A percentile compares a stretch with the other conserved stretches of the same genome.
Evolutionary conservation across 2,329 filamentous ascomycete species (phyloP).

Genomic region (Truncatella angustata): DNA sequence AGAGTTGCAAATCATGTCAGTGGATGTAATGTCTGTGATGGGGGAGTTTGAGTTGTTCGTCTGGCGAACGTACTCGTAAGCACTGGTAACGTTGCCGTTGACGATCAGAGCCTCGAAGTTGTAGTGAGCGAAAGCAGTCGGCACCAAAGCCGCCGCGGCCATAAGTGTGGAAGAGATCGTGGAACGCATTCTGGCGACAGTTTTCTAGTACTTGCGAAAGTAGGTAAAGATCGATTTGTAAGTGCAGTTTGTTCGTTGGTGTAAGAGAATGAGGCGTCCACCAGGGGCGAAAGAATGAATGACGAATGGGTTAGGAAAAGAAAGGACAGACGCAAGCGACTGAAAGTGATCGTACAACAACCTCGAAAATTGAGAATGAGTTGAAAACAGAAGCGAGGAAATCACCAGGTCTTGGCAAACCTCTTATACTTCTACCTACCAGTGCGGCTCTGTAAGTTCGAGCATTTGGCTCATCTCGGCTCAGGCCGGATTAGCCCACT

Average conservation of each 20-base stretch:
- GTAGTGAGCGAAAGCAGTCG: conserved; percentile 15
- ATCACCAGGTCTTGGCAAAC: not conserved
- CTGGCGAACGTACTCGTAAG: conserved; percentile 20
- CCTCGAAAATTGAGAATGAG: not conserved
- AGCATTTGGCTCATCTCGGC: not conserved
- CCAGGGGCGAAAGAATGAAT: conserved; percentile 1
- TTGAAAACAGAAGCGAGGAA: not conserved
- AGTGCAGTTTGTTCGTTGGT: not conserved
- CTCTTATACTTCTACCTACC: not conserved
- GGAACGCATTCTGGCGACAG: conserved; percentile 13
- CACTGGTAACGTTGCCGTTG: conserved; percentile 17
- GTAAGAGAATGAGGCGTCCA: not conserved
- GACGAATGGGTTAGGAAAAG: not conserved
- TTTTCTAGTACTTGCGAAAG: not conserved
- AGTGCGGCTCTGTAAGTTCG: not conserved
- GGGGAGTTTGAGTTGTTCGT: conserved; percentile 33
- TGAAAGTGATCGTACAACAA: not conserved
- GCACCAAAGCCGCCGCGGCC: conserved; percentile 11
- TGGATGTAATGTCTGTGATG: conserved; percentile 35
- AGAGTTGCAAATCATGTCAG: conserved; percentile 37
- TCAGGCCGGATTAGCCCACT: not conserved
- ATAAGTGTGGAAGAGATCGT: conserved; percentile 12
- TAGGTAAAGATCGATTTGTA: not conserved
- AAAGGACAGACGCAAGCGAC: not conserved
- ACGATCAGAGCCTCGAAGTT: conserved; percentile 18